Conservation (phyloP, 441 rosid species). For the Aleurites moluccanus region DNA sequence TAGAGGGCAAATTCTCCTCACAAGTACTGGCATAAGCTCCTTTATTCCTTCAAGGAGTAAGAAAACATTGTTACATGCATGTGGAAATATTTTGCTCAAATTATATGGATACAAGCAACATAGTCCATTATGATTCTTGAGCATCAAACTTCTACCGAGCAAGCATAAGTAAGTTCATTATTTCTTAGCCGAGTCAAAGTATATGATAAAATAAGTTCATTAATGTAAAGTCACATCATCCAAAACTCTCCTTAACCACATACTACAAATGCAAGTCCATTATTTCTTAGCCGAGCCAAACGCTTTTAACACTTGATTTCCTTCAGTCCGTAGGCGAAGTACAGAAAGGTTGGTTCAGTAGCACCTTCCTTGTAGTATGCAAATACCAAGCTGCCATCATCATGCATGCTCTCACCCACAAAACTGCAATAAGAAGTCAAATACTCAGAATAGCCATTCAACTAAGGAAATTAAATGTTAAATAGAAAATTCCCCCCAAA, state of each 20-base stretch:
- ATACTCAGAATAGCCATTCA: constrained; percentile 10
- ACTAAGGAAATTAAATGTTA: constrained; percentile 35
- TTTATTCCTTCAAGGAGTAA: no score
- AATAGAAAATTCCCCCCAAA: not conserved
- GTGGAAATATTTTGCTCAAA: not conserved
- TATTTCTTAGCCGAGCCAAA: not conserved
- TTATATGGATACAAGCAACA: not conserved
- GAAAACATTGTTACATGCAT: no score
- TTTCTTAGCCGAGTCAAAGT: not conserved
- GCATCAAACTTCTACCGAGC: not conserved
- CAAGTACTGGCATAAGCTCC: no score
- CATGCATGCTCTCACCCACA: constrained; percentile 91
- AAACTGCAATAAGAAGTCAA: constrained; percentile 44
- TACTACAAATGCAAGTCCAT: no score
- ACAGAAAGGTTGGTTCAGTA: constrained; percentile 80
- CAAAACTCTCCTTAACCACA: not conserved
- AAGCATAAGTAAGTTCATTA: not conserved
- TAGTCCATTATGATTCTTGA: not conserved
- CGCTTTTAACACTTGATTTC: constrained; percentile 71
- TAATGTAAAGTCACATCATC: not conserved
- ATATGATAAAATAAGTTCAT: not conserved
- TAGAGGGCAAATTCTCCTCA: no score
- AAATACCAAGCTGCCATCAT: constrained; percentile 64
- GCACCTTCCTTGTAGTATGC: constrained; percentile 97
- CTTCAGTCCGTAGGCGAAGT: constrained; percentile 71